These are phyloP conservation scores for Fusarium haematococcum DNA, from an alignment of 2,329 filamentous ascomycete genomes.

Conservation along the genomic window DNA sequence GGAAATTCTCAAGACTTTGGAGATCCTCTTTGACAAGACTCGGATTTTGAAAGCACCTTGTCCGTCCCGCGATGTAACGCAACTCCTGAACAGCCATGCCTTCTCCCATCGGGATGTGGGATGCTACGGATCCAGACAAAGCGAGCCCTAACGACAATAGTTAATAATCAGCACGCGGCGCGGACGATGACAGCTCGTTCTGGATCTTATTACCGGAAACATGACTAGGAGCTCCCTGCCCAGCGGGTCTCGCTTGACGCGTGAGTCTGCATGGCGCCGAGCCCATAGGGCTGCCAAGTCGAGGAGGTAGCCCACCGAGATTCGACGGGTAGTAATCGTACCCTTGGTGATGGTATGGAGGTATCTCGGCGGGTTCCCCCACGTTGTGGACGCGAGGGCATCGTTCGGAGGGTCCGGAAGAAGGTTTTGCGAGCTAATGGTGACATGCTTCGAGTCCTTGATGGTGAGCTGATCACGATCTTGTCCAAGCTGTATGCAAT, in stretches of 20 bases:
- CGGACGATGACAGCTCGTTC: not conserved
- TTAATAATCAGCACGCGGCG: not conserved
- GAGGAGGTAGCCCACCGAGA: not conserved
- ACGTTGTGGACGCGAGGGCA: not conserved
- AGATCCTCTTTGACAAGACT: not conserved
- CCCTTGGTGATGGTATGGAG: not conserved
- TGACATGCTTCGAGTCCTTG: not conserved
- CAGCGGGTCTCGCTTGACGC: not conserved
- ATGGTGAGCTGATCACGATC: not conserved
- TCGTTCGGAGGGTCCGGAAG: not conserved
- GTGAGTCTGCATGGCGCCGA: not conserved
- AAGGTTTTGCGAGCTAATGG: not conserved
- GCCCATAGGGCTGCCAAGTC: not conserved
- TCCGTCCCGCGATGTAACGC: not conserved
- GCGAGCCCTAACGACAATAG: not conserved
- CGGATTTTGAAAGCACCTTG: not conserved
- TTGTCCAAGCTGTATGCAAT: not conserved
- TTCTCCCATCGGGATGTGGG: not conserved
- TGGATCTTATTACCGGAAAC: not conserved
- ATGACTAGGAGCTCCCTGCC: not conserved
- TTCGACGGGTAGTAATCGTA: not conserved
- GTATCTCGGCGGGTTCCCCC: not conserved
- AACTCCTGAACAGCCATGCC: not conserved
- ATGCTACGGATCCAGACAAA: not conserved
- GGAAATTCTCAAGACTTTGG: not conserved